Evolutionary conservation across 768 basidiomycete species (phyloP).

Genomic region (Phallus indusiatus): DNA sequence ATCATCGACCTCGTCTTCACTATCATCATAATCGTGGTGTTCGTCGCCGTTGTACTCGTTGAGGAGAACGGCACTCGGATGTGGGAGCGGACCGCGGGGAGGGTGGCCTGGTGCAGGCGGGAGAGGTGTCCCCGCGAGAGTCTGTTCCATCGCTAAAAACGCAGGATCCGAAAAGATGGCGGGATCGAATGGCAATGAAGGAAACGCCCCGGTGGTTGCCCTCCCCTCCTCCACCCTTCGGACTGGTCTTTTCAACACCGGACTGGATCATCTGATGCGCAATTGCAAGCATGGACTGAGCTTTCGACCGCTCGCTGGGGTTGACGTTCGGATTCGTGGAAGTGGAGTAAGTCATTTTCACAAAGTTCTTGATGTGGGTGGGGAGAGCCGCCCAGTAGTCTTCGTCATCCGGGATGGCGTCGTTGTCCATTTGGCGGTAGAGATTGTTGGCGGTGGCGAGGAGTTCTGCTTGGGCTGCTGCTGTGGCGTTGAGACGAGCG

Average conservation of each 20-base stretch:
- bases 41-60: slow-evolving; percentile 27
- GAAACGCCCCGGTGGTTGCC: slow-evolving; percentile 20
- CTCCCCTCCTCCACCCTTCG: slow-evolving; percentile 24
- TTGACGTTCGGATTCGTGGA: slow-evolving; percentile 18
- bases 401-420: slow-evolving; percentile 38
- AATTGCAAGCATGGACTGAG: slow-evolving; percentile 57
- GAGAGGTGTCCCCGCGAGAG: slow-evolving; percentile 24
- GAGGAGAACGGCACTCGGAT: slow-evolving; percentile 26
- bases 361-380: slow-evolving; percentile 58
- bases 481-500: slow-evolving; percentile 24
- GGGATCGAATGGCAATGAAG: slow-evolving; percentile 36
- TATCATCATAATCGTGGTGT: slow-evolving; percentile 35
- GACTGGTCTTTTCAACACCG: slow-evolving; percentile 27
- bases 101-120: slow-evolving; percentile 23
- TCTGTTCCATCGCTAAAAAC: slow-evolving; percentile 42
- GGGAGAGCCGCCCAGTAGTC: slow-evolving; percentile 66
- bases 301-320: slow-evolving; percentile 31
- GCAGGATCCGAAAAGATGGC: slow-evolving; percentile 46
- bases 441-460: slow-evolving; percentile 53
- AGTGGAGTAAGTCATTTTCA: slow-evolving; percentile 33
- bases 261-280: slow-evolving; percentile 57
- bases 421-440: slow-evolving; percentile 43
- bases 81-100: slow-evolving; percentile 21
- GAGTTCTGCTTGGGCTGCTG: slow-evolving; percentile 47
- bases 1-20: slow-evolving; percentile 38